These are phyloP conservation scores for Paramarasmius palmivorus DNA, from an alignment of 1,284 basidiomycete genomes.

Conservation along the genomic window DNA sequence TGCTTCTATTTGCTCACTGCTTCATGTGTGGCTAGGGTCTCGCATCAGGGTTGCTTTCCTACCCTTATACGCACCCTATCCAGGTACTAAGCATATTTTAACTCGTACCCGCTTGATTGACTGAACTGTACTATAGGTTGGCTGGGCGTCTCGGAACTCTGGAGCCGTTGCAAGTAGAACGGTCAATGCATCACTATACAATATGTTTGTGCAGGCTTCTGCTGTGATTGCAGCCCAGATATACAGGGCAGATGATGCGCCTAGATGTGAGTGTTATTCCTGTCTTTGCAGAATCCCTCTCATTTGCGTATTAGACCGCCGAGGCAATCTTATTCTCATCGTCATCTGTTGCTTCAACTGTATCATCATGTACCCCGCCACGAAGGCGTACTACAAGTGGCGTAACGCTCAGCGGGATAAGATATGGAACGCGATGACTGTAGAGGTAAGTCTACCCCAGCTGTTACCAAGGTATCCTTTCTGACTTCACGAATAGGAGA, in stretches of 20 bases:
- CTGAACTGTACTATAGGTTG: background rate
- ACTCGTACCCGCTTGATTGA: too few relatives aligned
- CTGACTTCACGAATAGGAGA: background rate
- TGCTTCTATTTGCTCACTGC: background rate
- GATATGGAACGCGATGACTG: conserved; percentile 4
- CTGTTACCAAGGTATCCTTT: too few relatives aligned
- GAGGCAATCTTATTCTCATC: background rate
- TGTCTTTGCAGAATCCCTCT: too few relatives aligned
- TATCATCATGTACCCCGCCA: background rate
- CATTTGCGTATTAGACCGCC: background rate
- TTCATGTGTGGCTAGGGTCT: background rate
- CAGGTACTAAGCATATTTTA: too few relatives aligned
- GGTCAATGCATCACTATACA: background rate
- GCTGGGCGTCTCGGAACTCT: background rate
- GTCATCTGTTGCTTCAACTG: background rate
- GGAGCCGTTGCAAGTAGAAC: background rate
- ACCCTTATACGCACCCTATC: conserved; percentile 1
- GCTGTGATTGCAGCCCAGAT: background rate
- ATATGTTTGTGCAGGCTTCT: background rate
- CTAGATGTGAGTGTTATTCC: background rate
- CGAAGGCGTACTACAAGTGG: background rate
- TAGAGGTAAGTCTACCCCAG: background rate
- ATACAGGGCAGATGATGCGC: conserved; percentile 2
- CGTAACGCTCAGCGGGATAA: background rate
- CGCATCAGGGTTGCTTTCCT: background rate